phyloP scores from a whole-genome alignment of 176 grass and related monocot genomes.

The Sorghum bicolor region DNA sequence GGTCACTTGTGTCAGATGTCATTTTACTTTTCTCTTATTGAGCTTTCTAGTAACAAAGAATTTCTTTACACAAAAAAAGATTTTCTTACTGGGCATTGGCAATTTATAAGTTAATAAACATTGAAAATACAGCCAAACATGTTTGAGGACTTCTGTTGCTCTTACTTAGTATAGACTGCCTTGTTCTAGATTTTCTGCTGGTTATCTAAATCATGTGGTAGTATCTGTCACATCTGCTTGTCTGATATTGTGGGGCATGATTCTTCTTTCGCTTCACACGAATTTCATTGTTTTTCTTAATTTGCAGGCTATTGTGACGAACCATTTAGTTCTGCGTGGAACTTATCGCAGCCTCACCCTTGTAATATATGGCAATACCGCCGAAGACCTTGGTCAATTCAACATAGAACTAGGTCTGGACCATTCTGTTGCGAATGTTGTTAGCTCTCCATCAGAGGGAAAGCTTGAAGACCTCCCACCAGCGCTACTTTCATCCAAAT shows the following conservation, averaged over 20 bases:
- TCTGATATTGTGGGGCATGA: background rate
- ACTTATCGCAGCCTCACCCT: slow-evolving; percentile 93
- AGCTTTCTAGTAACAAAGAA: background rate
- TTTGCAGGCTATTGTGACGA: slow-evolving; percentile 93
- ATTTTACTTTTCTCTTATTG: background rate
- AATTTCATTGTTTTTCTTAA: slow-evolving; percentile 27
- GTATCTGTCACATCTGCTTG: slow-evolving; percentile 9
- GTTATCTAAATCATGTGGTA: slow-evolving; percentile 15
- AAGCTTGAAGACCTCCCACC: slow-evolving; percentile 91
- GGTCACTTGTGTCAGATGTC: background rate
- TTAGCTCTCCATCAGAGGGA: slow-evolving; percentile 87
- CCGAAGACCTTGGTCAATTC: slow-evolving; percentile 98
- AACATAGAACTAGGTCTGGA: slow-evolving; percentile 93
- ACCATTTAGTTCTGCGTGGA: slow-evolving; percentile 86
- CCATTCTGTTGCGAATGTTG: slow-evolving; percentile 80
- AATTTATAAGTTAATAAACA: background rate
- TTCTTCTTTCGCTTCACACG: background rate
- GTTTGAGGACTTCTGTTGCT: background rate
- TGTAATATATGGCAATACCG: slow-evolving; percentile 94
- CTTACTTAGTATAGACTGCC: background rate
- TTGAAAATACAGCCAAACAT: background rate
- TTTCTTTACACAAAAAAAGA: too few species aligned
- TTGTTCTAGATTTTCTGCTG: background rate
- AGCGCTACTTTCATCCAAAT: slow-evolving; percentile 54
- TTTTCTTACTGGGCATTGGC: background rate